Base-by-base conservation (phyloP, 805 yeast species). In the Zygosaccharomyces gambellarensis region DNA sequence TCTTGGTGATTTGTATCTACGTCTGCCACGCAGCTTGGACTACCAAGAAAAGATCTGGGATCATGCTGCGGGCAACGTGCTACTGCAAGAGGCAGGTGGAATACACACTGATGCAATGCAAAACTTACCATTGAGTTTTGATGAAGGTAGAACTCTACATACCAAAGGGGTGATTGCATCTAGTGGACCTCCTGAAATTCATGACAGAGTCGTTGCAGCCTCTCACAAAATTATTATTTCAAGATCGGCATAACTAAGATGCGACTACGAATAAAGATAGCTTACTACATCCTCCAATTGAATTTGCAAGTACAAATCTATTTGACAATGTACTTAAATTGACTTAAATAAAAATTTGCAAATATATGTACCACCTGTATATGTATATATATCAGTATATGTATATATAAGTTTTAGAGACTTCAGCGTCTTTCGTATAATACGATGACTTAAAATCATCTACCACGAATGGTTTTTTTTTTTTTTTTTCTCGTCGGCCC, bases 11-110 rank as follows among this genome's bases (percentile, higher is more conserved):
- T 78, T 94, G 11, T 94, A 95, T 61, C 73, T 94, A 52, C 82
- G 99, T 58, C 71, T 95, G 50, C 99, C 99, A 11, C 80, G 83
- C 41, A 81, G 77, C 56, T 74, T 81, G 45, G 69, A 78, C 2
- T 94, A 90, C 66, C 78, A 87, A 59, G 99, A 94, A 66, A 94
- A 94, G 69, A 90, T 94, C 52, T 94, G 99, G 98, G 99, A 94
- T 69, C 99, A 94, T 67, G 98, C 98, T 17, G 95, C 97, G 1
- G 99, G 99, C 3, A 85, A 86, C 61, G 75, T 92, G 11, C 76
- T 94, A 52, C 83, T 95, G 41, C 75, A 78, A 31, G 99, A 95
- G 68, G 86, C 95, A 59, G 97, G 97, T 39, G 99, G 99, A 5
- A 66, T 73, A 44, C 98, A 94, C 10, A 81, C 92, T 12, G 99